Evolutionary conservation across 1,284 basidiomycete genomes (phyloP), one percentile per base, ranked within the genome.

Genomic region (Polyporus tsugae): DNA sequence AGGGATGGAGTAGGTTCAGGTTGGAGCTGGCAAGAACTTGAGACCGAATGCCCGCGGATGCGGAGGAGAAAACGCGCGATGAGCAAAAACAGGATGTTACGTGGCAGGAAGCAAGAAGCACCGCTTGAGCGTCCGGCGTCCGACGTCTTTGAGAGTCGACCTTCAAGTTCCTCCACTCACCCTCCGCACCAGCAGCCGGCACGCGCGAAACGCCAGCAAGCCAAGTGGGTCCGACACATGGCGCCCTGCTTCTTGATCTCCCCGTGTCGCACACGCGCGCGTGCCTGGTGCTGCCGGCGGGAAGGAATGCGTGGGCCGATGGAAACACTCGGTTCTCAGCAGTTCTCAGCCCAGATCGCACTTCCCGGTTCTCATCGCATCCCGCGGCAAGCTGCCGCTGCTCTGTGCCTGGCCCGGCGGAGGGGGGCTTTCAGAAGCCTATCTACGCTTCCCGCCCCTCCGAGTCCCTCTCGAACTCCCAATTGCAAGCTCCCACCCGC

Each of bases 271-370:
- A 41, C 17, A 22, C 13, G 29, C 17, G 25, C n/a, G 53, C 29
- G 68, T 70, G 68, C 65, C 65, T 70, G 46, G 52, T 9, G 63
- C 25, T 57, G 60, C 69, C 65, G 69, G 63, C 69, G 69, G 69
- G 69, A 70, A 64, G 62, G 61, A 42, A 60, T 17, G 19, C 57
- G 58, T 58, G 67, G 60, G 19, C 65, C 53, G 52, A 15, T 29
- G 13, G 35, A 25, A 49, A 59, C 57, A 39, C 35, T 10, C 36
- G 4, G n/a, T n/a, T n/a, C n/a, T n/a, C 22, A 25, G 36, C 57
- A 58, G 22, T 55, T 25, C 57, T 55, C 29, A 35, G 33, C 33
- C 57, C 57, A 58, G 57, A 58, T 58, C 57, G 57, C 36, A 22
- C 58, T 25, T 60, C 25, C 58, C 7, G 58, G 38, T 15, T 60